Conservation (phyloP, 129 eudicot genomes). For the Oenanthe sinensis region DNA sequence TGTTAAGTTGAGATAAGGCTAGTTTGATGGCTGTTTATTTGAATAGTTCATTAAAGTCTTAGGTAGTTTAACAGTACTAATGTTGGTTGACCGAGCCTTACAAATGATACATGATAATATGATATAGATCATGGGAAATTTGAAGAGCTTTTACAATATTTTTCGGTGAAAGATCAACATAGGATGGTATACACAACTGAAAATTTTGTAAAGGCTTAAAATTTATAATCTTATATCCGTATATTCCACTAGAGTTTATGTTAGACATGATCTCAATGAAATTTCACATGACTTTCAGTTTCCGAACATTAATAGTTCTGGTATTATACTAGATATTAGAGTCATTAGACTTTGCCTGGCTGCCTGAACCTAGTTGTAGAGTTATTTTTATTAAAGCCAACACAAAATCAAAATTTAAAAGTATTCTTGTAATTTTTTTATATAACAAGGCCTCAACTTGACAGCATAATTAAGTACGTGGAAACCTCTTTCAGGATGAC, state of each 20-base stretch:
- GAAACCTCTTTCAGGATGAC: slow-evolving; percentile 48
- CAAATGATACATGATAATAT: neutral
- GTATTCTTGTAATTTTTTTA: neutral
- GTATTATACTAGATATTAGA: neutral
- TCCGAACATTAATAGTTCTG: neutral
- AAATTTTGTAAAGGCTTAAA: neutral
- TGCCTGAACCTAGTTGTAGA: neutral
- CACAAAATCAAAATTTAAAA: neutral
- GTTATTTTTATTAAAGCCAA: neutral
- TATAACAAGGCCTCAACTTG: neutral
- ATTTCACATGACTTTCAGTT: neutral
- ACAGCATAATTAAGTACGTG: neutral
- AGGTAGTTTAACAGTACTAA: neutral
- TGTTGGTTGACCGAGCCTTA: neutral
- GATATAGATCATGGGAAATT: neutral
- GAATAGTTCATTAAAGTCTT: neutral
- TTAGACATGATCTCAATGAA: neutral
- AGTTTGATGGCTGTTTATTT: neutral
- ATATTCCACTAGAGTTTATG: neutral
- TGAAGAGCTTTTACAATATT: neutral
- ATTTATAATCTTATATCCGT: neutral
- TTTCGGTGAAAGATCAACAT: neutral
- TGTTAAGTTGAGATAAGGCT: neutral
- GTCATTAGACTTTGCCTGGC: neutral
- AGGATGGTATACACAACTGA: neutral